Conservation (phyloP, 805 yeast species). For the Candida krabiensis region DNA sequence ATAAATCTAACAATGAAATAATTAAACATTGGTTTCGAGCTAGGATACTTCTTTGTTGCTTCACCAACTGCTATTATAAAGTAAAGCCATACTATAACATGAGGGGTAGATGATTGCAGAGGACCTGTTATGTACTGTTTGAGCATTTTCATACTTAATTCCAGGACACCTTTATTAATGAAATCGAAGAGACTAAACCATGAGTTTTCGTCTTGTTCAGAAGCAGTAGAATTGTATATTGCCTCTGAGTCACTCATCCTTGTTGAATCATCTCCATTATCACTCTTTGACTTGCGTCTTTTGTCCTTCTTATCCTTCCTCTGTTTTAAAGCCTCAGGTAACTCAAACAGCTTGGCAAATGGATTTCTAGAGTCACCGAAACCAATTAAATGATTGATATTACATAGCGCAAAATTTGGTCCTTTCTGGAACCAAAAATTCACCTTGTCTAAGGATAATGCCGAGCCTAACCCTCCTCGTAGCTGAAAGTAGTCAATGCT, state of each 20-base stretch:
- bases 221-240: constrained; percentile 26
- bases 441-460: constrained; percentile 43
- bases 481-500: constrained; percentile 62
- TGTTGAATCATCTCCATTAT: constrained; percentile 11
- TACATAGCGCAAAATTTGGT: constrained; percentile 72
- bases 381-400: constrained; percentile 72
- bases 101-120: constrained; percentile 66
- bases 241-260: constrained; percentile 22
- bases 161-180: constrained; percentile 63
- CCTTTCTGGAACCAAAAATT: constrained; percentile 79
- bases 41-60: constrained; percentile 47
- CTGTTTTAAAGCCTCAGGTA: constrained; percentile 71
- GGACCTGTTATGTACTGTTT: constrained; percentile 72
- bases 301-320: constrained; percentile 71
- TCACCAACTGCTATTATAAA: constrained; percentile 65
- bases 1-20: constrained; percentile 55
- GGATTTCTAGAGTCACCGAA: constrained; percentile 77
- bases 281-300: constrained; percentile 44
- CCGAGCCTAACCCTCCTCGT: constrained; percentile 37
- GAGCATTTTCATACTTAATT: constrained; percentile 66
- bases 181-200: constrained; percentile 61
- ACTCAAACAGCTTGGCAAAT: constrained; percentile 69
- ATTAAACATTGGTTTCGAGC: constrained; percentile 45
- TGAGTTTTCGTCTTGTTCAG: constrained; percentile 34
- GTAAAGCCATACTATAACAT: constrained; percentile 74